Percentiles rank a stretch among this genome's conserved stretches.
phyloP scores from a whole-genome alignment of 2,329 filamentous ascomycete genomes.

The Diaporthe ampelina region DNA sequence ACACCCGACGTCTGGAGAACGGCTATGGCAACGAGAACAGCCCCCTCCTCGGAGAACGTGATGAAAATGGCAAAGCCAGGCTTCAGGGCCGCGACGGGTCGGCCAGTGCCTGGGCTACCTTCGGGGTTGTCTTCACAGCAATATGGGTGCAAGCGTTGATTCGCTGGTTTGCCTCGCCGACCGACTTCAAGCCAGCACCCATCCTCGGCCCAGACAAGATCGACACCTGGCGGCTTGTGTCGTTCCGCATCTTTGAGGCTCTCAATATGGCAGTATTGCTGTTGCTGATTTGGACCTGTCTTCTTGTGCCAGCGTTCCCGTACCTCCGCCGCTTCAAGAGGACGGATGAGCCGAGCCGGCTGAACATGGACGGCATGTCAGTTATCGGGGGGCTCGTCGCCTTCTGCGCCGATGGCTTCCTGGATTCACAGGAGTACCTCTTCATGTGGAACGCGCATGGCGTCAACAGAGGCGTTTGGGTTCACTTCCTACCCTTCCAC shows the following conservation, averaged over 20 bases:
- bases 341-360: too few relatives aligned
- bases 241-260: conserved; percentile 1
- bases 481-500: background rate
- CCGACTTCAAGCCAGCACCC: background rate
- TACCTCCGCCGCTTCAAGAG: conserved; percentile 21
- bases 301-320: conserved; percentile 1
- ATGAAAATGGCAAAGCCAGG: background rate
- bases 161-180: background rate
- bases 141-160: conserved; percentile 10
- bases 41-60: too few relatives aligned
- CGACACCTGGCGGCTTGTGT: background rate
- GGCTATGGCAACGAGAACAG: too few relatives aligned
- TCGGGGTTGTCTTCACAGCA: background rate
- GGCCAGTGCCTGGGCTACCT: background rate
- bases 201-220: conserved; percentile 13
- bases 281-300: background rate
- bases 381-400: background rate
- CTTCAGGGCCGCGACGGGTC: background rate
- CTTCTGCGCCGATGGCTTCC: background rate
- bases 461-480: conserved; percentile 9
- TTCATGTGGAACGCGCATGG: conserved; percentile 22
- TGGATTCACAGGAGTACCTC: conserved; percentile 9
- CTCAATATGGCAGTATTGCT: conserved; percentile 15
- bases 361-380: too few relatives aligned
- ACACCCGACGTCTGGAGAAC: too few relatives aligned